Conservation (phyloP, 2,329 filamentous ascomycete genomes). For the Aspergillus clavatus region DNA sequence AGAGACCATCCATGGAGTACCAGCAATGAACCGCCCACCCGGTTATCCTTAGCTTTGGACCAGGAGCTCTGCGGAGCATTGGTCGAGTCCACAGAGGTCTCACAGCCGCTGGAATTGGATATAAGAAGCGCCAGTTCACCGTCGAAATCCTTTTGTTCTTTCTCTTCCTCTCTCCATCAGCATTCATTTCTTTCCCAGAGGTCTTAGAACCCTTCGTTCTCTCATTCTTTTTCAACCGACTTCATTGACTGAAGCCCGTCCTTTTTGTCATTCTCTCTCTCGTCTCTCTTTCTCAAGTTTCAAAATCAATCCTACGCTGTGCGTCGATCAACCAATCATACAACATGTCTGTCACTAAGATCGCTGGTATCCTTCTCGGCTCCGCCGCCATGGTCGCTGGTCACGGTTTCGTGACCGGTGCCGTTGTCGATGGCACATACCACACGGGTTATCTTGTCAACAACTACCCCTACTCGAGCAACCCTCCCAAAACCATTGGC, state of each 20-base stretch:
- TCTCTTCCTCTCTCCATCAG: constrained; percentile 21
- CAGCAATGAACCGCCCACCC: constrained; percentile 15
- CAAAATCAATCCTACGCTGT: constrained; percentile 25
- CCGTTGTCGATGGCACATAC: constrained; percentile 33
- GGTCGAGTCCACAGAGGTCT: not conserved
- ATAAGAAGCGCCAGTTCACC: constrained; percentile 18
- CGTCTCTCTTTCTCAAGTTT: constrained; percentile 17
- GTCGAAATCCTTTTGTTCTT: no score
- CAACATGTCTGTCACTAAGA: constrained; percentile 33
- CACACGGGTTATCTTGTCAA: constrained; percentile 40
- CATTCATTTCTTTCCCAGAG: constrained; percentile 29
- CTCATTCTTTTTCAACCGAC: constrained; percentile 23
- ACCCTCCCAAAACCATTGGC: constrained; percentile 46
- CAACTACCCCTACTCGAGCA: constrained; percentile 30
- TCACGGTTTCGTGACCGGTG: constrained; percentile 37
- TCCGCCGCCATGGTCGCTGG: constrained; percentile 35
- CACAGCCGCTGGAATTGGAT: constrained; percentile 4
- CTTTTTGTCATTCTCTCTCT: constrained; percentile 25
- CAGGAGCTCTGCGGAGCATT: constrained; percentile 12
- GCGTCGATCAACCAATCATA: constrained; percentile 20
- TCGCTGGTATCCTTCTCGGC: constrained; percentile 30
- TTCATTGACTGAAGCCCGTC: constrained; percentile 36
- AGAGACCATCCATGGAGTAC: constrained; percentile 6
- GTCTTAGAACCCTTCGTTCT: constrained; percentile 28
- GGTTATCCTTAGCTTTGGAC: constrained; percentile 8